phyloP scores from a whole-genome alignment of 2,329 filamentous ascomycete genomes.

The Phyllosticta paracitricarpa region DNA sequence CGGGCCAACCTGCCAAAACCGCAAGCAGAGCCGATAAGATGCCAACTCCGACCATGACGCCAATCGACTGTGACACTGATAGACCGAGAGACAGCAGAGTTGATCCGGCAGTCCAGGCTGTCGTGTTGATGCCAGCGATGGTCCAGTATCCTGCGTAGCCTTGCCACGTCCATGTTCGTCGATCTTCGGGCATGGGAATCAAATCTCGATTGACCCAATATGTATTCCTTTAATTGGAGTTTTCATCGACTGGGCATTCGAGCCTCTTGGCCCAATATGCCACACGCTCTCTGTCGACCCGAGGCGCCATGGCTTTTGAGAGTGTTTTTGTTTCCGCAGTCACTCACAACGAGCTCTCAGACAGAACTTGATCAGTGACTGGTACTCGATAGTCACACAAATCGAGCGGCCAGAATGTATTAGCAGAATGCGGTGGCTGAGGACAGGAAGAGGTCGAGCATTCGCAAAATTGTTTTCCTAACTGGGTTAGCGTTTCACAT shows the following conservation, averaged over 20 bases:
- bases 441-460: background rate
- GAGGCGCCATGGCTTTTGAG: background rate
- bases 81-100: constrained; percentile 15
- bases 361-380: no score
- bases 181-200: constrained; percentile 3
- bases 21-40: constrained; percentile 24
- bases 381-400: no score
- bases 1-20: constrained; percentile 26
- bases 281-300: background rate
- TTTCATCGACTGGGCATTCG: constrained; percentile 6
- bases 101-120: constrained; percentile 9
- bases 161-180: constrained; percentile 9
- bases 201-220: constrained; percentile 9
- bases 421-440: background rate
- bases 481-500: background rate
- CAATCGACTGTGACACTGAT: constrained; percentile 23
- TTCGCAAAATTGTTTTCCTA: background rate
- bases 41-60: constrained; percentile 22
- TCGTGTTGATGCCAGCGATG: constrained; percentile 6
- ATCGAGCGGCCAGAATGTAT: no score
- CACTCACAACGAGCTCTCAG: no score
- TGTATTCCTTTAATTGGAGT: constrained; percentile 6
- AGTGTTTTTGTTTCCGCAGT: background rate
- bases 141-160: constrained; percentile 10
- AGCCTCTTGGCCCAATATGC: constrained; percentile 9